Base-by-base conservation (phyloP, 306 rosid species). In the Hippophae rhamnoides region DNA sequence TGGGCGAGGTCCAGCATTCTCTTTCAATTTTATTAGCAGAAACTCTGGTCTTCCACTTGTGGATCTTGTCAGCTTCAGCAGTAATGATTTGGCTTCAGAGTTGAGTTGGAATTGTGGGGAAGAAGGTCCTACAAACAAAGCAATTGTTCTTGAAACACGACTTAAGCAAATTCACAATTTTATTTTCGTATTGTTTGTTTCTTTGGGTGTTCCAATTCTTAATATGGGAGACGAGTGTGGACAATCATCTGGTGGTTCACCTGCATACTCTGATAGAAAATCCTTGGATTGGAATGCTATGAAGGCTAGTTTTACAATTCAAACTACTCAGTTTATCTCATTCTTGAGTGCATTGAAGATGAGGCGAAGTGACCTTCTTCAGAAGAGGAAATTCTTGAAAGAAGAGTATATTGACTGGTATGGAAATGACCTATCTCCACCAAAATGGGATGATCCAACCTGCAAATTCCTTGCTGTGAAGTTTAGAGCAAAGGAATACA, bases 141-240 rank as follows among this genome's bases (percentile, higher is more conserved):
- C 50, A 10, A 25, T 5, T 31, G 84, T 90, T 59, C 95, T 90
- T 11, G 87, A 87, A 79, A 79, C 70, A 44, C 79, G 95, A 23
- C 89, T 92, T 38, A 85, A 83, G 73, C 98, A 85, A 70, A 75
- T 83, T 42, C 96, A 95, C 1, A 87, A 87, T 62, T 92, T 81
- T 78, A 74, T 87, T 26, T 85, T 82, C 57, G 73, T 75, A 59
- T 64, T 87, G 74, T 85, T 70, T 70, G 70, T 87, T 76, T 92
- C 98, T 23, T 66, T 87, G 64, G 98, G 98, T 27, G 89, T 87
- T 51, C 98, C 96, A 70, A 81, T 92, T 76, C 86, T 92, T 70
- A 83, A 78, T 81, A 87, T 87, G 96, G 95, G 98, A 69, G 98
- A 92, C 40, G 98, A 87, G 69, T 87, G 93, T 53, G 98, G 95